Conservation (phyloP, 305 asterid genomes). For the Solanum hybrid region DNA sequence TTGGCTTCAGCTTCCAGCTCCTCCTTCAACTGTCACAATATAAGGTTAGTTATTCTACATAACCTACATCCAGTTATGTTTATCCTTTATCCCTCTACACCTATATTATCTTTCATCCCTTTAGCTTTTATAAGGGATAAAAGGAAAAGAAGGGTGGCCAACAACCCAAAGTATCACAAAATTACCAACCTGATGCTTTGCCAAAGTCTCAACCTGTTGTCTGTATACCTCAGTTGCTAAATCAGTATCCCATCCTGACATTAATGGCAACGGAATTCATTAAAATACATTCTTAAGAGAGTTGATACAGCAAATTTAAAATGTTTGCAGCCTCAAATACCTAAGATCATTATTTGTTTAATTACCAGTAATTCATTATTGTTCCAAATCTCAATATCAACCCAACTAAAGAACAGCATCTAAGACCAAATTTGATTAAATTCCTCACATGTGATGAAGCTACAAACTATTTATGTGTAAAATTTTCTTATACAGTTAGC, state of each 20-base stretch:
- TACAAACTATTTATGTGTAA: background rate
- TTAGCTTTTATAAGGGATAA: background rate
- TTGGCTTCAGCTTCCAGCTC: conserved; percentile 84
- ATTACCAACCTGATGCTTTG: conserved; percentile 71
- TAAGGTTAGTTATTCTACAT: background rate
- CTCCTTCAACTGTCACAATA: conserved; percentile 59
- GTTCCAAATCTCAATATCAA: background rate
- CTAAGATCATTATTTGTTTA: background rate
- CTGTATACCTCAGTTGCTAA: conserved; percentile 92
- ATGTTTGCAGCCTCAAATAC: background rate
- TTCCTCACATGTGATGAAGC: background rate
- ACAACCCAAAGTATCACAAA: background rate
- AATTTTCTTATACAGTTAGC: background rate
- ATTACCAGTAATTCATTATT: background rate
- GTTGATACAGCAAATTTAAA: background rate
- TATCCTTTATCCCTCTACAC: background rate
- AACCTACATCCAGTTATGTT: background rate
- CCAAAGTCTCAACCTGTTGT: conserved; percentile 85
- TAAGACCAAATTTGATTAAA: background rate
- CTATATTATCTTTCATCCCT: background rate
- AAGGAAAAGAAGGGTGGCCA: background rate
- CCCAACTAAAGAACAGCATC: background rate
- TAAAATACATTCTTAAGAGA: background rate
- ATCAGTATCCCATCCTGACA: conserved; percentile 95
- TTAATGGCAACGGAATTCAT: conserved; percentile 11